Percentiles rank a stretch among this genome's conserved stretches.
Evolutionary conservation across 2,329 filamentous ascomycete genomes (phyloP).

Genomic region (Teratosphaeriaceae sp.): DNA sequence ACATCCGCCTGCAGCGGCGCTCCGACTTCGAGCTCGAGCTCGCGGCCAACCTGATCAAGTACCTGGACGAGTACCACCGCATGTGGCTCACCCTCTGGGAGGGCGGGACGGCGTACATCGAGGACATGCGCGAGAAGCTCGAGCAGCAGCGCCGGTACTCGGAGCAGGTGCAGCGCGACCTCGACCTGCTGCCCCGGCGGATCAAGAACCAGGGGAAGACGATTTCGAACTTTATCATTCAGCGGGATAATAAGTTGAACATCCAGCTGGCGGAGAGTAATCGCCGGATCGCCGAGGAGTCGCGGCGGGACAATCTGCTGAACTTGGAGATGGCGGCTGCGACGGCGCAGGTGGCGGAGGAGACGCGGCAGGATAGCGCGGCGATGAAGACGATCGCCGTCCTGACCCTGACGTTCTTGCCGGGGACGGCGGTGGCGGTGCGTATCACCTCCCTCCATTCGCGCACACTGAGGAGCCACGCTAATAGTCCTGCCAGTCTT

Average conservation of each 20-base stretch:
- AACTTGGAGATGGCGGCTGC: slow-evolving; percentile 29
- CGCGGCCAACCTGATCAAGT: slow-evolving; percentile 25
- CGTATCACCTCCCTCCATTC: slow-evolving; percentile 1
- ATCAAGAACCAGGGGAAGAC: slow-evolving; percentile 31
- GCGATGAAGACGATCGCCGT: slow-evolving; percentile 43
- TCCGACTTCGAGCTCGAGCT: slow-evolving; percentile 30
- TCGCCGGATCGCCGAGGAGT: slow-evolving; percentile 28
- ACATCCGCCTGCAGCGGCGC: slow-evolving; percentile 24
- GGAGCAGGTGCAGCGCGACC: slow-evolving; percentile 25
- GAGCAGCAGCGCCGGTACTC: slow-evolving; percentile 29
- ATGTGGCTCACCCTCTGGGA: slow-evolving; percentile 26
- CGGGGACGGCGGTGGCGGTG: slow-evolving; percentile 31
- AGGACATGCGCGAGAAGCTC: slow-evolving; percentile 29
- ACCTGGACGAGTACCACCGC: slow-evolving; percentile 26
- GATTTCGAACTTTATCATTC: slow-evolving; percentile 29
- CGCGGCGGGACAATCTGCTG: slow-evolving; percentile 27
- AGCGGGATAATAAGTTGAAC: slow-evolving; percentile 28
- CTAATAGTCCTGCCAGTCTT: slow-evolving; percentile 18
- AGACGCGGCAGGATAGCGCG: slow-evolving; percentile 30
- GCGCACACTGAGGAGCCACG: neutral
- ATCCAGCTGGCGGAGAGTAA: slow-evolving; percentile 28
- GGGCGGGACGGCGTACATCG: slow-evolving; percentile 27
- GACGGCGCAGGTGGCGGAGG: slow-evolving; percentile 28
- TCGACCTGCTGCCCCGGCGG: slow-evolving; percentile 27
- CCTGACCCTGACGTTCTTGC: slow-evolving; percentile 39